Evolutionary conservation across 163 green algal species (phyloP).

Genomic region (Volvox carteri): DNA sequence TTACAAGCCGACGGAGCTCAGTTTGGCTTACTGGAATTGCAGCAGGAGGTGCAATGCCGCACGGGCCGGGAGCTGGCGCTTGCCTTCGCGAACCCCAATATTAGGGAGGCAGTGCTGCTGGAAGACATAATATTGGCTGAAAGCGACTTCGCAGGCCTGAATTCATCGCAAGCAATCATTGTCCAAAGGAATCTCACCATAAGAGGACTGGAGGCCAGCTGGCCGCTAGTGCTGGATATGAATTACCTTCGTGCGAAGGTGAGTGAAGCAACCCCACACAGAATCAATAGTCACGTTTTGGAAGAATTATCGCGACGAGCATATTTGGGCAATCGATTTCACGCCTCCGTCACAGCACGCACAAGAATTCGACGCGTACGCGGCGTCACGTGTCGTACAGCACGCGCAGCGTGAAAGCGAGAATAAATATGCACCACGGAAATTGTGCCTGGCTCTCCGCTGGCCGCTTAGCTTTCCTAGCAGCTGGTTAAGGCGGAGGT

Average conservation of each 20-base stretch:
- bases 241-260: constrained; percentile 7
- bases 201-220: not conserved
- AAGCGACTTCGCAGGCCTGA: not conserved
- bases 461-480: no score
- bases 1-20: not conserved
- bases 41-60: not conserved
- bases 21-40: no score
- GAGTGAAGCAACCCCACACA: not conserved
- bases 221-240: not conserved
- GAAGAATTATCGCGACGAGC: not conserved
- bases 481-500: no score
- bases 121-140: not conserved
- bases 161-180: not conserved
- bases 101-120: not conserved
- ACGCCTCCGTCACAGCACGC: not conserved
- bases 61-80: not conserved
- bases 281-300: not conserved
- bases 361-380: not conserved
- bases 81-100: not conserved
- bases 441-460: no score
- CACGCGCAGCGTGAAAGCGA: no score
- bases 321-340: not conserved
- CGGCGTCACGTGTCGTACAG: not conserved
- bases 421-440: no score
- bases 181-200: not conserved